Evolutionary conservation across 192 early-diverging fungal species (phyloP).

Genomic region (Coemansia sp.): DNA sequence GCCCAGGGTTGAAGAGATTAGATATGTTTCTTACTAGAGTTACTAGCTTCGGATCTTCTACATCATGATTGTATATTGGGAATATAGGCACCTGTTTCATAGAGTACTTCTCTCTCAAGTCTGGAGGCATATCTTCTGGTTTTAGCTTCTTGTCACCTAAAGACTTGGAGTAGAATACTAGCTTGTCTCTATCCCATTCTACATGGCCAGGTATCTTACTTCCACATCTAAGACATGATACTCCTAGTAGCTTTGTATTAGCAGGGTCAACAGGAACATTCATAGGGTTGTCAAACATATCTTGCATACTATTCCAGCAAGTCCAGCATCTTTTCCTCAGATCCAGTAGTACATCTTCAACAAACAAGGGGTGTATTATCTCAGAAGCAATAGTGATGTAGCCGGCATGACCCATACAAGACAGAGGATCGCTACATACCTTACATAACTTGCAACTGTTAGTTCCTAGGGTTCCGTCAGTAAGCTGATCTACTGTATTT

Average conservation of each 20-base stretch:
- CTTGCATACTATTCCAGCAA: neutral
- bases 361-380: neutral
- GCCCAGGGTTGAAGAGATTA: constrained; percentile 4
- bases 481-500: constrained; percentile 1
- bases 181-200: neutral
- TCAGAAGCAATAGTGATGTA: neutral
- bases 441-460: constrained; percentile 4
- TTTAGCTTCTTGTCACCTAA: neutral
- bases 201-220: neutral
- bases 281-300: neutral
- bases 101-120: neutral
- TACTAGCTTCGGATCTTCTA: constrained; percentile 7
- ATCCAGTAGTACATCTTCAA: neutral
- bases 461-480: constrained; percentile 6
- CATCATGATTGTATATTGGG: constrained; percentile 15
- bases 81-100: constrained; percentile 11
- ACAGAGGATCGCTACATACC: neutral
- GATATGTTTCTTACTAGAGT: constrained; percentile 6
- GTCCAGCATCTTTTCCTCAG: neutral
- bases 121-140: neutral
- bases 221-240: neutral
- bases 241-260: no score
- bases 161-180: neutral
- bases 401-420: neutral
- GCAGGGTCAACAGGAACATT: no score